A percentile compares a stretch with the other conserved stretches of the same genome.
phyloP scores from a whole-genome alignment of 768 basidiomycete species.

The Kwoniella mangroviensis region DNA sequence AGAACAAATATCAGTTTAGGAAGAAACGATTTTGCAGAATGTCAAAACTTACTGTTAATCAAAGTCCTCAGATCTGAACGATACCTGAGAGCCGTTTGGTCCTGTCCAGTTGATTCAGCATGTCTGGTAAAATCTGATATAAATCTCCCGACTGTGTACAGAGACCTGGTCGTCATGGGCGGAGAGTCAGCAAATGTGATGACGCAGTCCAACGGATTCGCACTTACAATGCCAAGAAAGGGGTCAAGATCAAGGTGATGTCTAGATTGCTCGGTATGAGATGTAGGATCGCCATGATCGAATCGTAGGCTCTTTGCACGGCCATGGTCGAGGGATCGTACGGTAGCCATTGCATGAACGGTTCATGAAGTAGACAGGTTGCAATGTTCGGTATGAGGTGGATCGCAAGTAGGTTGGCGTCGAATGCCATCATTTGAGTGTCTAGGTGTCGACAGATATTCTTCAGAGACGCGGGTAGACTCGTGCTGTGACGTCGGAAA shows the following conservation, averaged over 20 bases:
- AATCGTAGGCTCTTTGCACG: slow-evolving; percentile 34
- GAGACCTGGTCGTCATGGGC: slow-evolving; percentile 10
- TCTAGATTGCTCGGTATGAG: slow-evolving; percentile 48
- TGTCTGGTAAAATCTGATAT: slow-evolving; percentile 31
- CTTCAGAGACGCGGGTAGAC: slow-evolving; percentile 30
- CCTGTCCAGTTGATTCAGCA: slow-evolving; percentile 21
- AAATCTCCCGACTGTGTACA: slow-evolving; percentile 34
- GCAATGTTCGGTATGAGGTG: slow-evolving; percentile 47
- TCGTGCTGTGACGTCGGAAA: slow-evolving; percentile 10
- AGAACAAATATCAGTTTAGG: background rate
- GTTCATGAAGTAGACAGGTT: slow-evolving; percentile 36
- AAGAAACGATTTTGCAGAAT: background rate
- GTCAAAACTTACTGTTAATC: slow-evolving; percentile 27
- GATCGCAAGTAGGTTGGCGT: slow-evolving; percentile 30
- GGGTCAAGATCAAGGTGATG: slow-evolving; percentile 33
- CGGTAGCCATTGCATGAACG: slow-evolving; percentile 31
- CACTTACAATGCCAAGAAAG: slow-evolving; percentile 38
- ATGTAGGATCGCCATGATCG: slow-evolving; percentile 36
- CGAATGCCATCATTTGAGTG: slow-evolving; percentile 11
- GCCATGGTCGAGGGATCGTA: background rate
- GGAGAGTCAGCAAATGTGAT: background rate
- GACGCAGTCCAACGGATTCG: too few relatives aligned
- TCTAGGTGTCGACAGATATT: slow-evolving; percentile 32
- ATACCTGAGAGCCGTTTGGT: slow-evolving; percentile 28
- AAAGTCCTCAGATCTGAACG: slow-evolving; percentile 36